Conservation (phyloP, 2,329 filamentous ascomycete genomes). For the Fusarium brachygibbosum region DNA sequence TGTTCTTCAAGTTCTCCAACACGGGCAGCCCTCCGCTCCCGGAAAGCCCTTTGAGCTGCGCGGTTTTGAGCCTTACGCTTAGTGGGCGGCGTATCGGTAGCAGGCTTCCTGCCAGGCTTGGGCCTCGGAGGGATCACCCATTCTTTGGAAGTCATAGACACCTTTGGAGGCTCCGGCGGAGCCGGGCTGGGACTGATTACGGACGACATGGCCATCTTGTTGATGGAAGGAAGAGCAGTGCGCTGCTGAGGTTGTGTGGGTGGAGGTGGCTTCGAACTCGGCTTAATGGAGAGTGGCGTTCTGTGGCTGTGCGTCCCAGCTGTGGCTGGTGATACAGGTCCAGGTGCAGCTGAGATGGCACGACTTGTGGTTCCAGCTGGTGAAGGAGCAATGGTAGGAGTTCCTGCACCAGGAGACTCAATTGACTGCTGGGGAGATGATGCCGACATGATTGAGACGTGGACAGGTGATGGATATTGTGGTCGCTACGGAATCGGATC, state of each 20-base stretch:
- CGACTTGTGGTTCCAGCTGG: conserved; percentile 36
- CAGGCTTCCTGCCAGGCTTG: conserved; percentile 93
- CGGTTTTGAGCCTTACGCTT: conserved; percentile 96
- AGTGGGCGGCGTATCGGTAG: conserved; percentile 90
- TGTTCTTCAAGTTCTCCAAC: conserved; percentile 82
- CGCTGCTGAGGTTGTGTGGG: conserved; percentile 50
- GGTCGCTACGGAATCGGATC: conserved; percentile 39
- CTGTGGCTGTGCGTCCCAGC: conserved; percentile 44
- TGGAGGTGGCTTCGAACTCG: conserved; percentile 48
- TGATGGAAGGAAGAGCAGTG: conserved; percentile 55
- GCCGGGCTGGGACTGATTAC: conserved; percentile 59
- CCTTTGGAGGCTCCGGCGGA: conserved; percentile 60
- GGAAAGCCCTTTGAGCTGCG: conserved; percentile 89
- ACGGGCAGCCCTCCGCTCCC: conserved; percentile 86
- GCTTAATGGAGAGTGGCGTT: conserved; percentile 52
- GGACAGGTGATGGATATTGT: conserved; percentile 25
- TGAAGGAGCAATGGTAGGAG: conserved; percentile 33
- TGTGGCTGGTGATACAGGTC: conserved; percentile 44
- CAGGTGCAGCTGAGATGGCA: conserved; percentile 46
- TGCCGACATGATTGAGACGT: conserved; percentile 46
- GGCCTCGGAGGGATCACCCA: conserved; percentile 88
- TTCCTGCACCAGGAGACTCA: conserved; percentile 41
- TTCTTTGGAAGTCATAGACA: conserved; percentile 82
- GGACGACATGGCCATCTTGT: conserved; percentile 64
- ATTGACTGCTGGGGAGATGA: conserved; percentile 37